Conservation (phyloP, 208 protist species). For the Blechomonas ayalai region DNA sequence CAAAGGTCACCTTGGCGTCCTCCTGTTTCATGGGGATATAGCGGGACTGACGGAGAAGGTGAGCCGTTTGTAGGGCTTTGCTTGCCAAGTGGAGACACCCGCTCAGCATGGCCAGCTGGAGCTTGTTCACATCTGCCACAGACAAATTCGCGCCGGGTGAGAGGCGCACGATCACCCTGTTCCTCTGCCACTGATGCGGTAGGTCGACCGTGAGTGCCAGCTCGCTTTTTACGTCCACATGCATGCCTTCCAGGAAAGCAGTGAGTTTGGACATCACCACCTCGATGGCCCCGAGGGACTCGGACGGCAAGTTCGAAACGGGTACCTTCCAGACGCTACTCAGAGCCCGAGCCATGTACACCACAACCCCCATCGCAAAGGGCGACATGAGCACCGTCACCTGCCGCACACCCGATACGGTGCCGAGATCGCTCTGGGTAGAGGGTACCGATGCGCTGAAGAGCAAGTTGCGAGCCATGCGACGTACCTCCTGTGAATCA, state of each 20-base stretch:
- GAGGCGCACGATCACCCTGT: slow-evolving; percentile 29
- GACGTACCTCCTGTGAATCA: slow-evolving; percentile 39
- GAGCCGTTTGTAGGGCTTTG: slow-evolving; percentile 53
- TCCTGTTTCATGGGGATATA: slow-evolving; percentile 38
- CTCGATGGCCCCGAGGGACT: slow-evolving; percentile 16
- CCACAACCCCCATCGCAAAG: slow-evolving; percentile 44
- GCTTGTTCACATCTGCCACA: slow-evolving; percentile 28
- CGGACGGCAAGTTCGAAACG: slow-evolving; percentile 23
- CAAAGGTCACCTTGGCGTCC: slow-evolving; percentile 55
- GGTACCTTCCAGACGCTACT: slow-evolving; percentile 57
- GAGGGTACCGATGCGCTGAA: slow-evolving; percentile 41
- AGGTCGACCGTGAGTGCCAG: slow-evolving; percentile 20
- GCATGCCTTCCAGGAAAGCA: slow-evolving; percentile 16
- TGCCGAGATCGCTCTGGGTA: slow-evolving; percentile 26
- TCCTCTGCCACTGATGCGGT: slow-evolving; percentile 33
- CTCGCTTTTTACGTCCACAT: slow-evolving; percentile 10
- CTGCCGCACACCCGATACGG: slow-evolving; percentile 12
- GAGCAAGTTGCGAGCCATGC: slow-evolving; percentile 56
- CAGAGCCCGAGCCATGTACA: slow-evolving; percentile 58
- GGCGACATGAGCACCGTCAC: slow-evolving; percentile 65
- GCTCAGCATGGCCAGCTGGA: slow-evolving; percentile 36
- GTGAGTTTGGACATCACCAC: slow-evolving; percentile 15
- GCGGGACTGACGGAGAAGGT: slow-evolving; percentile 42
- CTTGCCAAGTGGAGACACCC: slow-evolving; percentile 28
- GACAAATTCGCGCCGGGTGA: slow-evolving; percentile 20